Percentiles rank a stretch among this genome's conserved stretches.
phyloP scores from a whole-genome alignment of 352 stramenopile genomes.

The Pythium monospermum region DNA sequence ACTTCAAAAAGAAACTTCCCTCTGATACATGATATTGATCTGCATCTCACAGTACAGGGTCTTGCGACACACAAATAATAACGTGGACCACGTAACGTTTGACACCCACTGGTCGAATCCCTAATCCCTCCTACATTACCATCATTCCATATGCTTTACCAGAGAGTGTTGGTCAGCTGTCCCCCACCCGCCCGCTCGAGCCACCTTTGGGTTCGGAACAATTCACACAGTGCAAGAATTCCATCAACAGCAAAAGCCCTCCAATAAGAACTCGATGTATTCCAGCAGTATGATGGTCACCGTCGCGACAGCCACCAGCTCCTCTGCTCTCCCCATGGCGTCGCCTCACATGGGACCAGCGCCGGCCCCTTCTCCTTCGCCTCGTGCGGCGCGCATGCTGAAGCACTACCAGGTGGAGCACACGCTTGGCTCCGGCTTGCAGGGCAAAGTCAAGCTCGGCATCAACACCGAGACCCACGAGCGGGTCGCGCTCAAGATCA shows the following conservation, averaged over 20 bases:
- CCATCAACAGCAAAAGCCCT: background rate
- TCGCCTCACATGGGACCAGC: slow-evolving; percentile 3
- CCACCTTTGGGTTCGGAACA: no score
- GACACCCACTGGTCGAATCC: no score
- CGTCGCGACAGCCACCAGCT: slow-evolving; percentile 7
- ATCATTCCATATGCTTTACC: slow-evolving; percentile 22
- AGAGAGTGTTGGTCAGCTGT: slow-evolving; percentile 28
- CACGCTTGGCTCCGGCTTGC: slow-evolving; percentile 73
- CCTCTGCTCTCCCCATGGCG: slow-evolving; percentile 3
- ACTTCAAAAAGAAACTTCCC: no score
- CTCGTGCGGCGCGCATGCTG: slow-evolving; percentile 44
- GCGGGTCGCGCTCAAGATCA: slow-evolving; percentile 89
- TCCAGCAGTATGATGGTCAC: slow-evolving; percentile 2
- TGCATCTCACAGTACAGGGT: no score
- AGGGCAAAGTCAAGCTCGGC: slow-evolving; percentile 88
- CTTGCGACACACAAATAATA: no score
- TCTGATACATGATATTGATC: no score
- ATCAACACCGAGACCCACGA: slow-evolving; percentile 72
- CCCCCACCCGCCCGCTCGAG: no score
- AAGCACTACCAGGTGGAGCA: slow-evolving; percentile 74
- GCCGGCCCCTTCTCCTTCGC: no score
- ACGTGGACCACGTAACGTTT: no score
- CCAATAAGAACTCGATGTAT: no score
- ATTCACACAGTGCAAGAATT: background rate
- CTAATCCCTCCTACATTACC: no score